Base-by-base conservation (phyloP, 345 rosid genomes). In the Lagerstroemia speciosa region DNA sequence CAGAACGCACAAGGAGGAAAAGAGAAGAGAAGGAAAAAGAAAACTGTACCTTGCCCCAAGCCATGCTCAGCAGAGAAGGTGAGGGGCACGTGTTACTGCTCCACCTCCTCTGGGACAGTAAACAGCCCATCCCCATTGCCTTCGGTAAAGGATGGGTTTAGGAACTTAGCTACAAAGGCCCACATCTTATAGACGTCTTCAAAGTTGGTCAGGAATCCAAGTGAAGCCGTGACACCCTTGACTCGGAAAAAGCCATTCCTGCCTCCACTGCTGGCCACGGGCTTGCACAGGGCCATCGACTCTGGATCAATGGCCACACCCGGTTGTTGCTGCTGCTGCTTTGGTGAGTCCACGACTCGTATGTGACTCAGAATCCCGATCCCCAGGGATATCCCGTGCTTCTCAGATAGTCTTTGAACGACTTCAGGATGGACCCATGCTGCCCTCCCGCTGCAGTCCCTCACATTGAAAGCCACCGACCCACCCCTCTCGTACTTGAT, bases 401-500 rank as follows among this genome's bases (percentile, higher is more conserved):
- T 80, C 73, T 87, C 89, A n/a, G 87, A 89, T 75, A 87, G 65
- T 74, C 80, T 83, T 77, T 77, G 89, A 57, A 87, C 87, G 64
- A 76, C 63, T 65, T 87, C 89, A 6, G 89, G 89, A 66, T 80
- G 78, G 64, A 87, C 76, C 66, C 86, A 71, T 24, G 73, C 71
- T 46, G 78, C 74, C 67, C 76, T 74, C 46, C 72, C 77, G 3
- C 66, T 71, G 73, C 73, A 60, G 40, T 81, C 82, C 66, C 82
- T 68, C 33, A 87, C 65, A 62, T 87, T 87, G 69, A 87, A 87
- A 22, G 92, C 92, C 72, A 87, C 87, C 20, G 89, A 71, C 31
- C 86, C 89, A 33, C 89, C 89, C 60, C 89, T 81, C 75, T 87
- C 92, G 40, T 87, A 87, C 72, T 84, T 87, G 64, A 87, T 87